Evolutionary conservation across 345 rosid species (phyloP).

Genomic region (Eucalyptus urophylla): DNA sequence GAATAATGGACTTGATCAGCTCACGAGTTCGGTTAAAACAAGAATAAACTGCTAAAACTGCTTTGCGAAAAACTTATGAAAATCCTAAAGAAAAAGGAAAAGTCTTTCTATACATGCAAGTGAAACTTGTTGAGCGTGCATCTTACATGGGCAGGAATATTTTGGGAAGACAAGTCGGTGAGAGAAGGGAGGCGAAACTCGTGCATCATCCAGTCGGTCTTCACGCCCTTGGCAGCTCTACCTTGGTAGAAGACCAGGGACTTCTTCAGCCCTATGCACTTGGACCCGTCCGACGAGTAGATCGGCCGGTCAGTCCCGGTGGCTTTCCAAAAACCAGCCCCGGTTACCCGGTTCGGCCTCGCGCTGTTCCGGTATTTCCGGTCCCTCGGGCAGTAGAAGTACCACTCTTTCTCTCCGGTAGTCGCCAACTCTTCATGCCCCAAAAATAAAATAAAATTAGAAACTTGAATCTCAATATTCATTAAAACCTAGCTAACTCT

Average conservation of each 20-base stretch:
- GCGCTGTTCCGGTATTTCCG: constrained; percentile 87
- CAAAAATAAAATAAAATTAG: neutral
- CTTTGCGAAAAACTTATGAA: neutral
- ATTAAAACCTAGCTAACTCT: neutral
- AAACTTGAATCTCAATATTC: neutral
- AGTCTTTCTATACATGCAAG: neutral
- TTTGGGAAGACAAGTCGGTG: constrained; percentile 20
- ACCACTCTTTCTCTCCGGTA: constrained; percentile 88
- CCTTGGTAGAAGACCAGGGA: constrained; percentile 92
- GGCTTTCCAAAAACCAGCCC: constrained; percentile 95
- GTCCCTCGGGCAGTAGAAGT: constrained; percentile 89
- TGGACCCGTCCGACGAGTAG: constrained; percentile 71
- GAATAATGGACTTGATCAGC: neutral
- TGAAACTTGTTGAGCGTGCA: neutral
- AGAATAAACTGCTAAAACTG: neutral
- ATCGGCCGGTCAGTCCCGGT: constrained; percentile 95
- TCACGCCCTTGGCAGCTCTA: constrained; percentile 84
- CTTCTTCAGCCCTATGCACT: constrained; percentile 89
- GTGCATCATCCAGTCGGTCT: constrained; percentile 99
- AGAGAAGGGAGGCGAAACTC: constrained; percentile 90
- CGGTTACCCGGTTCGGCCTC: constrained; percentile 83
- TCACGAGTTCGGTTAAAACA: neutral
- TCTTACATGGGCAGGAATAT: constrained; percentile 50
- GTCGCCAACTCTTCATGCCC: constrained; percentile 44
- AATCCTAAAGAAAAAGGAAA: neutral